Base-by-base conservation (phyloP, 192 early-diverging fungal species). In the Dimargaris xerosporica region DNA sequence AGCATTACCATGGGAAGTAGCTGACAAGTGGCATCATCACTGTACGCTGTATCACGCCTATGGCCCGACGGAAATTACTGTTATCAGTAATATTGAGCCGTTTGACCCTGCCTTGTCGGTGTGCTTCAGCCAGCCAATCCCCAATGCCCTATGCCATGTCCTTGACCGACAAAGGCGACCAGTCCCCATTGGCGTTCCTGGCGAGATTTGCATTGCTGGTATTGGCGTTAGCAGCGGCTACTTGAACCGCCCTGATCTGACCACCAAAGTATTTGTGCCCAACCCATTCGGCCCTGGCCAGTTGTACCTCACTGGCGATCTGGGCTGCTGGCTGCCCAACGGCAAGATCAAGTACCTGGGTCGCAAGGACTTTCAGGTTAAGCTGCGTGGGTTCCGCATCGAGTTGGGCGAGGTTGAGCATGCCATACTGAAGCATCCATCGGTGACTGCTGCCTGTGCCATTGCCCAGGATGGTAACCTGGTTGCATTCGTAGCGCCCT, bases 101-200 rank as follows among this genome's bases (percentile, higher is more conserved):
- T n/a, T n/a, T n/a, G n/a, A n/a, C n/a, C n/a, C n/a, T n/a, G n/a
- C n/a, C n/a, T n/a, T n/a, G n/a, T n/a, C n/a, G n/a, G n/a, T n/a
- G n/a, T n/a, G n/a, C n/a, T n/a, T n/a, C n/a, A n/a, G n/a, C n/a
- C n/a, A n/a, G n/a, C 61, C 61, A 19, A 12, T 30, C 21, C 25
- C 46, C 34, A 44, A 44, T 44, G 29, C 19, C 29, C 26, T 45
- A 29, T 31, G 34, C 25, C 44, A 44, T 45, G 3, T 66, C 21
- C 21, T 54, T 15, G 26, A 54, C 21, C 25, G 29, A n/a, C 10
- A 26, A 3, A 16, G 16, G n/a, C 53, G 53, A 16, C 6, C 28
- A 25, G 6, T 76, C 1, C 68, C 67, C 4, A 28, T 51, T 34
- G 76, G 77, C 12, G 66, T 52, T 6, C 28, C 45, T 11, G 53